A percentile compares a stretch with the other conserved stretches of the same genome.
Conservation (phyloP, 345 rosid genomes). For the Hibiscus tridactylites region DNA sequence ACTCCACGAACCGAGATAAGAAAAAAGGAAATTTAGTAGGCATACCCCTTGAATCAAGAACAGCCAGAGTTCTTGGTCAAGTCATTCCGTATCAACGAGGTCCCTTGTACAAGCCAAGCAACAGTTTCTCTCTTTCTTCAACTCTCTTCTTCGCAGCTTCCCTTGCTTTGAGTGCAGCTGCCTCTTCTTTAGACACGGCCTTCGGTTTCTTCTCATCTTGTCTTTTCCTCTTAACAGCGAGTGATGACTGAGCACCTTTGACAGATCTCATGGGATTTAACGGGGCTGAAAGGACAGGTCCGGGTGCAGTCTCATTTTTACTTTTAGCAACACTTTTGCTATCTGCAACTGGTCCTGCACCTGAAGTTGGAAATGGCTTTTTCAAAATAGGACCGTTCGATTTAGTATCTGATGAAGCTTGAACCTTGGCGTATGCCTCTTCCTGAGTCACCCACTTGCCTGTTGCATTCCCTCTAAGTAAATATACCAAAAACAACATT, state of each 20-base stretch:
- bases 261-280: slow-evolving; percentile 54
- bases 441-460: slow-evolving; percentile 82
- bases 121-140: slow-evolving; percentile 76
- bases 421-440: slow-evolving; percentile 57
- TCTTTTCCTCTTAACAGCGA: slow-evolving; percentile 63
- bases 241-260: slow-evolving; percentile 64
- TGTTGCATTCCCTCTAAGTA: slow-evolving; percentile 30
- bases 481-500: slow-evolving; percentile 7
- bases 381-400: slow-evolving; percentile 29
- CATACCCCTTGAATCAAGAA: too few relatives aligned
- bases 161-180: slow-evolving; percentile 75
- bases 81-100: slow-evolving; percentile 33
- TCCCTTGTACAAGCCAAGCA: slow-evolving; percentile 76
- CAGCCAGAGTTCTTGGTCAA: not conserved
- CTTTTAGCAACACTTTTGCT: slow-evolving; percentile 22
- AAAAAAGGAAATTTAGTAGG: too few relatives aligned
- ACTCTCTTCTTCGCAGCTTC: slow-evolving; percentile 93
- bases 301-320: slow-evolving; percentile 40
- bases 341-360: slow-evolving; percentile 23
- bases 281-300: slow-evolving; percentile 51
- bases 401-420: slow-evolving; percentile 30
- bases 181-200: slow-evolving; percentile 62
- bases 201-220: slow-evolving; percentile 53
- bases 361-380: slow-evolving; percentile 26
- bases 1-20: too few relatives aligned